Evolutionary conservation across 2,329 filamentous ascomycete genomes (phyloP).

Genomic region (Erysiphe pulchra): DNA sequence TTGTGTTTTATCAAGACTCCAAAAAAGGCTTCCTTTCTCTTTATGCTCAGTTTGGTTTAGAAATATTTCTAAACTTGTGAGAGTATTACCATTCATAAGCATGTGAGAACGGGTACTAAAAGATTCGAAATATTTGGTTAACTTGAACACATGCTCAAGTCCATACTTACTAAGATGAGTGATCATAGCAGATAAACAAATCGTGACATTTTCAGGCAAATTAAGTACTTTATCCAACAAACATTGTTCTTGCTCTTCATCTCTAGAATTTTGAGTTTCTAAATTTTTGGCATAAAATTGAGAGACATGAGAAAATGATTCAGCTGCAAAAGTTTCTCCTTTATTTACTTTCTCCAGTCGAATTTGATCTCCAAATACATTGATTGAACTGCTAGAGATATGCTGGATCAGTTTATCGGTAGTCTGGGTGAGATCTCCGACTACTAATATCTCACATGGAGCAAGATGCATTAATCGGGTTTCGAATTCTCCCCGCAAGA

Average conservation of each 20-base stretch:
- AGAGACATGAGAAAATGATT: slow-evolving; percentile 71
- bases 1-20: slow-evolving; percentile 78
- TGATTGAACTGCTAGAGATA: slow-evolving; percentile 67
- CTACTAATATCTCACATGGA: slow-evolving; percentile 81
- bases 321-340: slow-evolving; percentile 55
- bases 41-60: slow-evolving; percentile 76
- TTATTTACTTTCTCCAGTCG: slow-evolving; percentile 59
- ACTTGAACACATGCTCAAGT: slow-evolving; percentile 78
- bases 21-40: slow-evolving; percentile 74
- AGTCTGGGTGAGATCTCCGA: slow-evolving; percentile 69
- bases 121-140: slow-evolving; percentile 91
- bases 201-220: slow-evolving; percentile 62
- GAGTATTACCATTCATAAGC: slow-evolving; percentile 81
- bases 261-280: slow-evolving; percentile 27
- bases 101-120: slow-evolving; percentile 90
- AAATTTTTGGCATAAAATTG: slow-evolving; percentile 79
- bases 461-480: slow-evolving; percentile 87
- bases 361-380: slow-evolving; percentile 76
- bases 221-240: slow-evolving; percentile 69
- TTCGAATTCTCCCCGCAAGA: slow-evolving; percentile 91
- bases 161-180: slow-evolving; percentile 77
- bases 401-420: slow-evolving; percentile 84
- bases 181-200: slow-evolving; percentile 93
- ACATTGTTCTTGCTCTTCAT: slow-evolving; percentile 29
- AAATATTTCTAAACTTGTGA: slow-evolving; percentile 87